A percentile compares a stretch with the other conserved stretches of the same genome.
Conservation (phyloP, 306 rosid species). For the Begonia loranthoides region DNA sequence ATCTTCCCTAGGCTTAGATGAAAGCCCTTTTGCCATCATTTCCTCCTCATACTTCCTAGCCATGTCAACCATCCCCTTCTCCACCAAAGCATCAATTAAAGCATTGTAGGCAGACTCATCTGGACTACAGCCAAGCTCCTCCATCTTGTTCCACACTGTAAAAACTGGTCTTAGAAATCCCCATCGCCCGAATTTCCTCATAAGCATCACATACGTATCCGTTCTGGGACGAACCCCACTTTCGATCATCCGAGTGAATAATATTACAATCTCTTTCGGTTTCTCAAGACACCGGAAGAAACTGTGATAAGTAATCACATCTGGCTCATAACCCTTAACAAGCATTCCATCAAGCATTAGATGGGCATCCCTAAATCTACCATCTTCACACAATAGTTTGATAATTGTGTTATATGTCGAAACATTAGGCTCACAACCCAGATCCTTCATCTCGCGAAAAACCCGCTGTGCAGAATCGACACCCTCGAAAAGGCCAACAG, state of each 20-base stretch:
- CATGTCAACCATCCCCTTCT: conserved; percentile 58
- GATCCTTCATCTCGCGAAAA: conserved; percentile 66
- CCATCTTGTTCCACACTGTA: conserved; percentile 65
- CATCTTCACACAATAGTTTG: conserved; percentile 56
- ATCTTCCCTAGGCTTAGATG: conserved; percentile 57
- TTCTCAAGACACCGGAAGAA: conserved; percentile 47
- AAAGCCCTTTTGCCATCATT: conserved; percentile 75
- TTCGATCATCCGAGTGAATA: conserved; percentile 62
- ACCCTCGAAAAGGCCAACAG: conserved; percentile 60
- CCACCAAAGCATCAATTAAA: conserved; percentile 68
- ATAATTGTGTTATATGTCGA: conserved; percentile 63
- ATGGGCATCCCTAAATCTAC: conserved; percentile 56
- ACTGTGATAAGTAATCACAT: conserved; percentile 49
- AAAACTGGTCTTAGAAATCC: conserved; percentile 76
- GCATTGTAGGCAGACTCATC: conserved; percentile 74
- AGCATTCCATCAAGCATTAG: conserved; percentile 36
- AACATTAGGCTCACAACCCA: conserved; percentile 45
- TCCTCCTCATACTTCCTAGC: conserved; percentile 78
- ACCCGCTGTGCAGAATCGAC: conserved; percentile 53
- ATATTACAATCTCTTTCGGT: conserved; percentile 45
- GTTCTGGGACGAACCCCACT: conserved; percentile 51
- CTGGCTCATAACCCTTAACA: conserved; percentile 35
- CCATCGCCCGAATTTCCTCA: conserved; percentile 86
- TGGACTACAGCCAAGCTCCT: conserved; percentile 66
- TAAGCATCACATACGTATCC: conserved; percentile 80